Evolutionary conservation across 2,329 filamentous ascomycete genomes (phyloP).

Genomic region (Diaporthe citriasiana): DNA sequence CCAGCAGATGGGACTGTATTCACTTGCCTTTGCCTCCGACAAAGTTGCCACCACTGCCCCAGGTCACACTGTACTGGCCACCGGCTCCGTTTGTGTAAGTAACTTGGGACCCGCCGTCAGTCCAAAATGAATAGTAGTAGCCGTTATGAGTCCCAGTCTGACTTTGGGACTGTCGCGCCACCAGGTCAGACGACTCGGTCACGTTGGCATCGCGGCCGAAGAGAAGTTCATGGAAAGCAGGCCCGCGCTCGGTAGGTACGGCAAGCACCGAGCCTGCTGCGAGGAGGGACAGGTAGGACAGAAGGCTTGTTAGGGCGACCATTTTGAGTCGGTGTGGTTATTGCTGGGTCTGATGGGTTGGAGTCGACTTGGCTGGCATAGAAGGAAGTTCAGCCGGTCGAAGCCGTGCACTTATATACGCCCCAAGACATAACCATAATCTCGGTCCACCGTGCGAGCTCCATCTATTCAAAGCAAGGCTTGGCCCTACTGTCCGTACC

Average conservation of each 20-base stretch:
- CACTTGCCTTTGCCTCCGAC: constrained; percentile 64
- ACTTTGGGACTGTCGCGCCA: constrained; percentile 22
- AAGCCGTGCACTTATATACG: constrained; percentile 14
- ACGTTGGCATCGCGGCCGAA: constrained; percentile 15
- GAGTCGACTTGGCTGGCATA: not conserved
- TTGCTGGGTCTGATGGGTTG: not conserved
- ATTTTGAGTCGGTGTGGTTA: not conserved
- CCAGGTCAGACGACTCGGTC: constrained; percentile 19
- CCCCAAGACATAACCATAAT: not conserved
- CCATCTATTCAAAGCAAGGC: not conserved
- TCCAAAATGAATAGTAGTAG: constrained; percentile 74
- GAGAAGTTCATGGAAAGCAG: constrained; percentile 17
- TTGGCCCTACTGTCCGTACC: constrained; percentile 10
- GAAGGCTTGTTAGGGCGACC: constrained; percentile 4
- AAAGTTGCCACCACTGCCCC: constrained; percentile 63
- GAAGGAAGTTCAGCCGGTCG: not conserved
- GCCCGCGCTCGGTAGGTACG: constrained; percentile 23
- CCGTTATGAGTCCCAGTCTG: constrained; percentile 67
- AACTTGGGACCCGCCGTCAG: constrained; percentile 63
- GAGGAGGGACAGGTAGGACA: not conserved
- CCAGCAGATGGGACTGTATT: constrained; percentile 46
- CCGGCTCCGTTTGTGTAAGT: constrained; percentile 68
- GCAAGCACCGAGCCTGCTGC: constrained; percentile 7
- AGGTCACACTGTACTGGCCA: constrained; percentile 64
- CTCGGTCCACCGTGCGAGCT: not conserved